Evolutionary conservation across 139 green algal genomes (phyloP).

Genomic region (Penium margaritaceum): DNA sequence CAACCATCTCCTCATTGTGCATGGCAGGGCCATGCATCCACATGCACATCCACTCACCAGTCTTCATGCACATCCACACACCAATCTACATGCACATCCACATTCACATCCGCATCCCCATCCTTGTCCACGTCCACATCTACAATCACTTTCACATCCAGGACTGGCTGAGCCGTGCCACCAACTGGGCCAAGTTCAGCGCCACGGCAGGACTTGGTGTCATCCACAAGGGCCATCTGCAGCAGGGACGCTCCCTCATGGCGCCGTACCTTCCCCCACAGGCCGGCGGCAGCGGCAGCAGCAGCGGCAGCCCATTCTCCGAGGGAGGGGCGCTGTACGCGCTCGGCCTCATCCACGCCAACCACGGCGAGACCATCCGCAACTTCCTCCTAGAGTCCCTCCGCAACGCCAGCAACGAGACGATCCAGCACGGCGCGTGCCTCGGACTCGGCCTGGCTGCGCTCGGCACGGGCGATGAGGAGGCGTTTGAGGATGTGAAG

Average conservation of each 20-base stretch:
- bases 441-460: conserved; percentile 86
- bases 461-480: conserved; percentile 74
- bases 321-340: conserved; percentile 89
- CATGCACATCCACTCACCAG: no score
- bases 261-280: conserved; percentile 82
- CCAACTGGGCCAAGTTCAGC: conserved; percentile 98
- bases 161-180: conserved; percentile 89
- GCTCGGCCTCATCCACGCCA: conserved; percentile 89
- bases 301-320: conserved; percentile 49
- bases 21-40: no score
- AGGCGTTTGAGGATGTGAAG: conserved; percentile 90
- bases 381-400: conserved; percentile 79
- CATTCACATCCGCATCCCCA: no score
- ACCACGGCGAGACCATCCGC: conserved; percentile 69
- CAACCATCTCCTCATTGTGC: no score
- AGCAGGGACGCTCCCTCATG: conserved; percentile 68
- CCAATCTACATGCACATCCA: no score
- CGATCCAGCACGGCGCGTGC: conserved; percentile 87
- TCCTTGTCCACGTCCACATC: no score
- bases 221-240: conserved; percentile 88
- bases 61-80: no score
- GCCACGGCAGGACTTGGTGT: conserved; percentile 93
- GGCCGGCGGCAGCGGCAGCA: conserved; percentile 32
- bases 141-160: no score
- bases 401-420: conserved; percentile 64